Base-by-base conservation (phyloP, 1,139 yeast genomes). In the Debaryomyces psychrophilus region DNA sequence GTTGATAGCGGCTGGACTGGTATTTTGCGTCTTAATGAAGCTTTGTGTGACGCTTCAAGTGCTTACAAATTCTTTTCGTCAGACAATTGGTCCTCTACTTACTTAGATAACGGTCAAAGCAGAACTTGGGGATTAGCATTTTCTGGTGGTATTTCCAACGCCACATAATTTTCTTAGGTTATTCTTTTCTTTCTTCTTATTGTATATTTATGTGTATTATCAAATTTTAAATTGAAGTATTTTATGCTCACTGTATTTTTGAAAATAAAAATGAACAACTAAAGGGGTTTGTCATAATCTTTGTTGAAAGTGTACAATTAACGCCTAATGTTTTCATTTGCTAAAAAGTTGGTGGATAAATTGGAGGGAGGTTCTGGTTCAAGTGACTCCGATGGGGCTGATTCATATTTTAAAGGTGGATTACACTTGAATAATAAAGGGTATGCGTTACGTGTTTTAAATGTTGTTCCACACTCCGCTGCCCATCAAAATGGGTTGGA, bases 1-100 rank as follows among this genome's bases (percentile, higher is more conserved):
- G 79, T 90, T 9, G 73, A 77, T 38, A 84, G 83, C 55, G 97
- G 97, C 2, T 93, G 98, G 98, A 81, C 81, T 40, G 97, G 98
- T 37, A 81, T 93, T 39, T 69, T 92, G 46, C 80, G 83, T 72
- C 72, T 90, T 48, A 89, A 92, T 66, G 80, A 81, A 53, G 97
- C 97, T 0, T 68, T 92, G 37, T 77, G 69, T 55, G 90, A 92
- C 61, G 88, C 98, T 0, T 51, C 61, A 41, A 48, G 77, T 0
- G 77, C 97, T 0, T 90, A 84, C 68, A 59, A 71, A 1, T 92
- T 85, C 68, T 93, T 93, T 67, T 68, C 84, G 5, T 66, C 77
- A 17, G 56, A 70, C 8, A 57, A 61, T 42, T 89, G 84, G 68
- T 23, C 44, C 25, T 61, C 69, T 38, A 62, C 65, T 15, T 82